These are phyloP conservation scores for Sclerotinia minor DNA, from an alignment of 2,329 filamentous ascomycete species.

Conservation along the genomic window DNA sequence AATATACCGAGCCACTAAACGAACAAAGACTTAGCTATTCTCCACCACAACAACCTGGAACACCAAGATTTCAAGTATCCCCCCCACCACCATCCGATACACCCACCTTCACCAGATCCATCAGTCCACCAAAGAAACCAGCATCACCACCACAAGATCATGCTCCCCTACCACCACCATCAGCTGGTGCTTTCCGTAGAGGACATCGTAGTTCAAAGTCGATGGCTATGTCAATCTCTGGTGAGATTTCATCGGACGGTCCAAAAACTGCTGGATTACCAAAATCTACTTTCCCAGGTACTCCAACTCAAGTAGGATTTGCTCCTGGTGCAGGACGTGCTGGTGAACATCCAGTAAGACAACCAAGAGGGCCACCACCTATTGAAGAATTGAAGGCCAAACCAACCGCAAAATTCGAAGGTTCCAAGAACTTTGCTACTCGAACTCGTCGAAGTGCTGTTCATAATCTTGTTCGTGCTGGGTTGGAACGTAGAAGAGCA, in stretches of 20 bases:
- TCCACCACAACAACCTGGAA: slow-evolving; percentile 55
- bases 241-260: slow-evolving; percentile 37
- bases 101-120: slow-evolving; percentile 58
- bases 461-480: slow-evolving; percentile 86
- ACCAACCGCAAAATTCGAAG: slow-evolving; percentile 89
- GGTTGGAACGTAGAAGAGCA: slow-evolving; percentile 75
- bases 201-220: slow-evolving; percentile 90
- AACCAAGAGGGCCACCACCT: slow-evolving; percentile 87
- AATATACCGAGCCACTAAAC: slow-evolving; percentile 46
- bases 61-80: slow-evolving; percentile 78
- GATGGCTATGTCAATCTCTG: slow-evolving; percentile 45
- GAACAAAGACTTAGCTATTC: slow-evolving; percentile 45
- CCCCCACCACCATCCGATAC: slow-evolving; percentile 66
- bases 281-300: slow-evolving; percentile 78
- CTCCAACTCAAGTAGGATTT: slow-evolving; percentile 77
- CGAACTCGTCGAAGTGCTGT: slow-evolving; percentile 91
- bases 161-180: slow-evolving; percentile 78
- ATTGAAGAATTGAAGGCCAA: slow-evolving; percentile 88
- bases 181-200: slow-evolving; percentile 87
- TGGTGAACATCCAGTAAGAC: slow-evolving; percentile 90
- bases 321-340: slow-evolving; percentile 90
- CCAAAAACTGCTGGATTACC: slow-evolving; percentile 64
- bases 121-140: slow-evolving; percentile 64
- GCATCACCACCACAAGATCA: slow-evolving; percentile 69
- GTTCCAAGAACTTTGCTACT: slow-evolving; percentile 95